A percentile compares a stretch with the other conserved stretches of the same genome.
These are phyloP conservation scores for Botryosphaeria dothidea DNA, from an alignment of 2,329 filamentous ascomycete species.

Conservation along the genomic window DNA sequence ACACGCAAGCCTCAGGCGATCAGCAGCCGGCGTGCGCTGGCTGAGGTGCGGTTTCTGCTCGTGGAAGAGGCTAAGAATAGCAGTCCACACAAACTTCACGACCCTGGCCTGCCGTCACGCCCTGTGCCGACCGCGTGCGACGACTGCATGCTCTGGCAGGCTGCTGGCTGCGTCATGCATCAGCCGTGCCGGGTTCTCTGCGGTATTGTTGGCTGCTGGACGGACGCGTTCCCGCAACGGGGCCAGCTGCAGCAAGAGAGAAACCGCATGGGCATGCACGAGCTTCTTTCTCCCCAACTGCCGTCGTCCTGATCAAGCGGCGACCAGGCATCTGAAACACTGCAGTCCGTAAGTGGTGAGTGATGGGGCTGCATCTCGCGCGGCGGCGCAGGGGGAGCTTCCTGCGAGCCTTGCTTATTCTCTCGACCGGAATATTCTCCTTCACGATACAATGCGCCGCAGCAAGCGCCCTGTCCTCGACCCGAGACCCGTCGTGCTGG, in stretches of 20 bases:
- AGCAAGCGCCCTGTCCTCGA: neutral
- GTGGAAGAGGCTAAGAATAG: neutral
- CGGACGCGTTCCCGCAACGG: neutral
- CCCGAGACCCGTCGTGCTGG: neutral
- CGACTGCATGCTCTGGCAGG: neutral
- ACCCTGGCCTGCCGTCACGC: neutral
- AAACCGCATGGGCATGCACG: neutral
- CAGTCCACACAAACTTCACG: neutral
- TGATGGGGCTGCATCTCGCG: neutral
- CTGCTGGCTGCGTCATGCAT: neutral
- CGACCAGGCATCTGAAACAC: neutral
- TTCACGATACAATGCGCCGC: neutral
- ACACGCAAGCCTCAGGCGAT: slow-evolving; percentile 15
- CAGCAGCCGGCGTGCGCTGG: neutral
- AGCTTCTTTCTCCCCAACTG: neutral
- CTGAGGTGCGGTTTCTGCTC: neutral
- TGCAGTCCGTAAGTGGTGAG: neutral
- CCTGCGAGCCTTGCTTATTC: neutral
- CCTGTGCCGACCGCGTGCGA: neutral
- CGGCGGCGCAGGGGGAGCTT: neutral
- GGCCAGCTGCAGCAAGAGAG: neutral
- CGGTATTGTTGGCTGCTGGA: neutral
- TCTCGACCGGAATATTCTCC: neutral
- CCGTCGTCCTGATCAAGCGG: neutral
- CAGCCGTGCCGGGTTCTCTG: neutral